Conservation (phyloP, 108 stramenopile species). For the Pseudonitzschia multistriata region DNA sequence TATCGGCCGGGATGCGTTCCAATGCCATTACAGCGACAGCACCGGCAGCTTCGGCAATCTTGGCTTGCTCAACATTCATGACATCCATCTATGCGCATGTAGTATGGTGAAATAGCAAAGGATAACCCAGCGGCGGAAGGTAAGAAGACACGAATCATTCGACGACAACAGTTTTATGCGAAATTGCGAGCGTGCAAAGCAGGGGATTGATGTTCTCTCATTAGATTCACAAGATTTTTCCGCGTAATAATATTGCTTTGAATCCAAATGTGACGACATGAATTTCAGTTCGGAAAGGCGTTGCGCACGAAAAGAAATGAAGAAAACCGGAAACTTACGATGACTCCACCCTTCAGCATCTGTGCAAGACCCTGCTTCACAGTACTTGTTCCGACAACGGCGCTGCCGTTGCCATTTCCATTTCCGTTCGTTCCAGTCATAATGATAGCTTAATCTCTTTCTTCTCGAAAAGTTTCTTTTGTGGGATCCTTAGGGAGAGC, state of each 20-base stretch:
- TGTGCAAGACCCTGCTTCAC: conserved; percentile 96
- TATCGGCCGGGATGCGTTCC: conserved; percentile 99
- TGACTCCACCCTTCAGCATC: conserved; percentile 98
- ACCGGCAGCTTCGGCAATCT: conserved; percentile 96
- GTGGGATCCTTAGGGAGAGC: not conserved
- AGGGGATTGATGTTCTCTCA: no score
- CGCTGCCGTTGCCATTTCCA: conserved; percentile 46
- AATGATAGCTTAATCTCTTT: not conserved
- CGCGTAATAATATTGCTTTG: no score
- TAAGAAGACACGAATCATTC: not conserved
- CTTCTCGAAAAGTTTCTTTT: not conserved
- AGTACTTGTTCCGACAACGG: conserved; percentile 73
- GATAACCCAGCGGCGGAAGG: not conserved
- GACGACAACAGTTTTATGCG: no score
- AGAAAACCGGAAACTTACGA: conserved; percentile 61
- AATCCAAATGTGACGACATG: no score
- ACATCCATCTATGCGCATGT: conserved; percentile 83
- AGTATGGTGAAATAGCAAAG: not conserved
- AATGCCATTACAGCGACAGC: conserved; percentile 99
- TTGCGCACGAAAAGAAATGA: not conserved
- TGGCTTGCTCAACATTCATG: conserved; percentile 94
- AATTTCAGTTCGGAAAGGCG: no score
- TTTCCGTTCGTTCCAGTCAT: conserved; percentile 24
- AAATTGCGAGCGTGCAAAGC: not conserved
- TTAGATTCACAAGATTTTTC: no score